Base-by-base conservation (phyloP, 2,329 filamentous ascomycete genomes). In the Sporothrix pseudoabietina region DNA sequence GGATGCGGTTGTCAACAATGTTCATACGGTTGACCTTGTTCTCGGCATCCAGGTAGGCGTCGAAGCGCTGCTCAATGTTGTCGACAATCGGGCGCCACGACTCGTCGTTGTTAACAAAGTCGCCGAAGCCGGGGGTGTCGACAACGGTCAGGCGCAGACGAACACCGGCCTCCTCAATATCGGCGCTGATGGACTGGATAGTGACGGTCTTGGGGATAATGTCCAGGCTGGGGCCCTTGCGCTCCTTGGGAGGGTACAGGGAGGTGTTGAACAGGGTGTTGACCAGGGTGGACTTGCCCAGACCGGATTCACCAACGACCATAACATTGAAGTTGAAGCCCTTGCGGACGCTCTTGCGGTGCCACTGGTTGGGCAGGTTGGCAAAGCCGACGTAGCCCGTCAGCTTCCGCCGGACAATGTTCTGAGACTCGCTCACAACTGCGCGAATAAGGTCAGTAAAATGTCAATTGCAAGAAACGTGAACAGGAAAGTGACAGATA, bases 1-100 rank as follows among this genome's bases (percentile, higher is more conserved):
- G 96, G 76, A 99, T 97, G 79, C 96, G 93, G 88, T 98, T 99
- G 86, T 99, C 96, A 76, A 99, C 92, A 83, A 98, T 98, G 89
- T 99, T 99, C 91, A 98, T 97, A 80, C 96, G 94, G 88, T 99
- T 99, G 83, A 99, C 94, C 90, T 98, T 99, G 90, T 99, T 99
- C 89, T 99, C 96, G 63, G 96, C 95, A 84, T 99, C 96, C 74
- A 99, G 88, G 84, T 98, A 99, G 71, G 96, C 94, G 84, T 99
- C 96, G 81, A 96, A 99, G 78, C 96, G 93, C 88, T 97, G 94
- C 88, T 99, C 96, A 80, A 99, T 98, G 88, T 98, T 98, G 87
- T 99, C 96, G 79, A 98, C 92, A 84, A 99, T 99, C 73, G 96
- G 96, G 80, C 96, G 91, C 96, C 96, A 99, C 39, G 96, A 99